Percentiles rank a stretch among this genome's conserved stretches.
phyloP scores from a whole-genome alignment of 257 asterid genomes.

The Solanum medicagineum region DNA sequence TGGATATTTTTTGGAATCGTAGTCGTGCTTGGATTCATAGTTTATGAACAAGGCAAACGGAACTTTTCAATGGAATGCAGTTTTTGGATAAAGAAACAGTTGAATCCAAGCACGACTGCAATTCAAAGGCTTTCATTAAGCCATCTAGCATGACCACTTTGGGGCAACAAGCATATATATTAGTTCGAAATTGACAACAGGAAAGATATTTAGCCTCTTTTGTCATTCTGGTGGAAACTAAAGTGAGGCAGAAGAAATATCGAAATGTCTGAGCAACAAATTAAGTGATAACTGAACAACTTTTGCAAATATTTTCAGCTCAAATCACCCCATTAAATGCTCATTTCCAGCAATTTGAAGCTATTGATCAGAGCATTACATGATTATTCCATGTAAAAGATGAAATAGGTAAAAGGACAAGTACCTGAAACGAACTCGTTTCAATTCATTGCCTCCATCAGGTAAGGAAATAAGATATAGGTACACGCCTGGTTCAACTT shows the following conservation, averaged over 20 bases:
- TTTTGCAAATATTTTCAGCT: background rate
- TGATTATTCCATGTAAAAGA: background rate
- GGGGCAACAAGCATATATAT: background rate
- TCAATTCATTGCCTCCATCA: slow-evolving; percentile 57
- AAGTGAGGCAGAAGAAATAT: background rate
- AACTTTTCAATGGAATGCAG: background rate
- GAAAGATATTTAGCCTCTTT: background rate
- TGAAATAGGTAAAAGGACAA: background rate
- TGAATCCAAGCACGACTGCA: background rate
- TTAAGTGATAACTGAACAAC: background rate
- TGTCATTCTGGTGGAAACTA: background rate
- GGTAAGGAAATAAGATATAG: slow-evolving; percentile 46
- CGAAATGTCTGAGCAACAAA: background rate
- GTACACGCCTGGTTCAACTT: slow-evolving; percentile 80
- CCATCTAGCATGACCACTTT: background rate
- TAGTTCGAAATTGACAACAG: background rate
- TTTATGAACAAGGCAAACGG: background rate
- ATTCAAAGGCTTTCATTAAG: background rate
- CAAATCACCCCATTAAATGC: background rate
- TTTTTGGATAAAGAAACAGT: background rate
- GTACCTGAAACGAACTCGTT: slow-evolving; percentile 92
- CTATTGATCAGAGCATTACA: background rate
- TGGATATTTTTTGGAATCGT: background rate
- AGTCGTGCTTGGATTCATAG: background rate
- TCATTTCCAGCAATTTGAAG: background rate